Conservation (phyloP, 768 basidiomycete species). For the Postia placenta region DNA sequence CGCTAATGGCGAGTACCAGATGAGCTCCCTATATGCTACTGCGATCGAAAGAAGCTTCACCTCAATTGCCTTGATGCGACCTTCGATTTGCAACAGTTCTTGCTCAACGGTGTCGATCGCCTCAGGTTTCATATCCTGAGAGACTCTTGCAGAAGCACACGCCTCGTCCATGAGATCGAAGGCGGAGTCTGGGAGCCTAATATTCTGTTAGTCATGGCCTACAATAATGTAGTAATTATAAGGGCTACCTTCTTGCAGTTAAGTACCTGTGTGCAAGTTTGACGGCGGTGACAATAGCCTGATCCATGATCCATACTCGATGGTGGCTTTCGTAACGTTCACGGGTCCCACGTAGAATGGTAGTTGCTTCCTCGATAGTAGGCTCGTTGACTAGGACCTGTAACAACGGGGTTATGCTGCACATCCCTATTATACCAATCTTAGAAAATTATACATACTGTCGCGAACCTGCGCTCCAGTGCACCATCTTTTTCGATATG, state of each 20-base stretch:
- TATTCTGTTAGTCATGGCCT: constrained; percentile 78
- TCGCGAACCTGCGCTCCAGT: constrained; percentile 87
- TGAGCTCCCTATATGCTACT: constrained; percentile 67
- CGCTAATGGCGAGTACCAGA: constrained; percentile 48
- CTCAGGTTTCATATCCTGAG: constrained; percentile 86
- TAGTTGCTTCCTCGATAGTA: constrained; percentile 75
- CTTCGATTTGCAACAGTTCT: constrained; percentile 82
- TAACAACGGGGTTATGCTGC: too few relatives aligned
- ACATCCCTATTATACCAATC: too few relatives aligned
- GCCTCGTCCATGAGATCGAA: constrained; percentile 94
- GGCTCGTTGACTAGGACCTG: constrained; percentile 85
- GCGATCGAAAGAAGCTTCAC: constrained; percentile 77
- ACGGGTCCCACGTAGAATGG: constrained; percentile 84
- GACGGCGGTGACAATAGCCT: constrained; percentile 82
- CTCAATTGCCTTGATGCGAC: constrained; percentile 87
- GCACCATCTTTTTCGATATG: constrained; percentile 91
- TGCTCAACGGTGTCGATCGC: constrained; percentile 78
- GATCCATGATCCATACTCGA: constrained; percentile 87
- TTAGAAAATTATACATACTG: too few relatives aligned
- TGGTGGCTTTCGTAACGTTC: constrained; percentile 87
- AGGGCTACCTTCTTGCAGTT: too few relatives aligned
- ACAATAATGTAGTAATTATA: constrained; percentile 48
- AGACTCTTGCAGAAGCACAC: constrained; percentile 76
- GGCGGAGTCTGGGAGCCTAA: constrained; percentile 87
- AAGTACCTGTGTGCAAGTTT: not conserved